Conservation (phyloP, 2,329 filamentous ascomycete genomes). For the Fusarium liriodendri region DNA sequence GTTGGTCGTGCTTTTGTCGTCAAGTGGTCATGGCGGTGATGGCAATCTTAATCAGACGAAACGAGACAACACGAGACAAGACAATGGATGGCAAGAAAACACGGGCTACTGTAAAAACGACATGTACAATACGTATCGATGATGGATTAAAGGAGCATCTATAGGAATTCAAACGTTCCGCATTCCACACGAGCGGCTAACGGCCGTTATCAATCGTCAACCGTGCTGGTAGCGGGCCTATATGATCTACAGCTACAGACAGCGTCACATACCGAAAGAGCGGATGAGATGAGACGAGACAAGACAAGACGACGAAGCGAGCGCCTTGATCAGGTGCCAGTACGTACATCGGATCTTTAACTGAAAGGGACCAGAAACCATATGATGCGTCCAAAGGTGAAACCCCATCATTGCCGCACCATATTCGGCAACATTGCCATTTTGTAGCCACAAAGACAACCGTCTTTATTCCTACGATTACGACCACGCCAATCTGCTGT, state of each 20-base stretch:
- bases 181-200: neutral
- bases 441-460: neutral
- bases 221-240: neutral
- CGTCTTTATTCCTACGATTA: neutral
- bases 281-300: neutral
- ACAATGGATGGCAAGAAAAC: neutral
- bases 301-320: neutral
- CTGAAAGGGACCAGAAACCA: neutral
- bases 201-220: neutral
- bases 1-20: neutral
- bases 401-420: conserved; percentile 12
- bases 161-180: neutral
- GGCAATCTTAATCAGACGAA: neutral
- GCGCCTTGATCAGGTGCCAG: neutral
- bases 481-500: neutral
- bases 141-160: neutral
- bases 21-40: neutral
- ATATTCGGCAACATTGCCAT: neutral
- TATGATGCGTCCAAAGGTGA: neutral
- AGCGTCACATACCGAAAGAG: neutral
- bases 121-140: neutral
- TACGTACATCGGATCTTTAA: neutral
- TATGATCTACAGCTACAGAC: conserved; percentile 1
- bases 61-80: conserved; percentile 7
- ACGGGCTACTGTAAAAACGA: neutral